A percentile compares a stretch with the other conserved stretches of the same genome.
phyloP scores from a whole-genome alignment of 2,329 filamentous ascomycete genomes.

The Akanthomyces lecanii region DNA sequence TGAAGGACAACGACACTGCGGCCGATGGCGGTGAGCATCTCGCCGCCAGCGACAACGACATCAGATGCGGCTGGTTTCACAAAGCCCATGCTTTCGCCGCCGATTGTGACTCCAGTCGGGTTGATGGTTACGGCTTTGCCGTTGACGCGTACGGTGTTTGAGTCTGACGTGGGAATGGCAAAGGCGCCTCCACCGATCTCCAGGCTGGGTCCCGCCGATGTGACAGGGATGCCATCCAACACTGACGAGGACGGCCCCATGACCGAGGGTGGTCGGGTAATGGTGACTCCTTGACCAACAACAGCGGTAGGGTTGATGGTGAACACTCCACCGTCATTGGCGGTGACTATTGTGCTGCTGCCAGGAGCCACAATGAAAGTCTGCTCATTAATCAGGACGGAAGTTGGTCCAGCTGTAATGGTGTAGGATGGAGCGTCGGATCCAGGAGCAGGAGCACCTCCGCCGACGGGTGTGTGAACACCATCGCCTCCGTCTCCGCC shows the following conservation, averaged over 20 bases:
- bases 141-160: constrained; percentile 33
- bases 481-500: neutral
- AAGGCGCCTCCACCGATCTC: constrained; percentile 41
- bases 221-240: constrained; percentile 38
- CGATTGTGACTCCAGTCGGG: constrained; percentile 33
- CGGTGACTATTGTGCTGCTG: constrained; percentile 39
- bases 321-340: constrained; percentile 40
- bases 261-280: constrained; percentile 38
- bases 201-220: constrained; percentile 38
- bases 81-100: constrained; percentile 36
- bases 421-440: constrained; percentile 29
- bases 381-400: constrained; percentile 44
- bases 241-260: constrained; percentile 31
- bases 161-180: constrained; percentile 32
- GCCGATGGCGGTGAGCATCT: constrained; percentile 43
- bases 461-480: neutral
- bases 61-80: constrained; percentile 33
- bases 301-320: constrained; percentile 45
- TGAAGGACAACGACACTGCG: constrained; percentile 37
- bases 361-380: constrained; percentile 38
- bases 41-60: constrained; percentile 44
- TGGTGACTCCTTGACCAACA: constrained; percentile 40
- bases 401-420: constrained; percentile 40
- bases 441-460: constrained; percentile 7
- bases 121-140: constrained; percentile 33